phyloP scores from a whole-genome alignment of 2,329 filamentous ascomycete genomes.

The Penicillium oxalicum region DNA sequence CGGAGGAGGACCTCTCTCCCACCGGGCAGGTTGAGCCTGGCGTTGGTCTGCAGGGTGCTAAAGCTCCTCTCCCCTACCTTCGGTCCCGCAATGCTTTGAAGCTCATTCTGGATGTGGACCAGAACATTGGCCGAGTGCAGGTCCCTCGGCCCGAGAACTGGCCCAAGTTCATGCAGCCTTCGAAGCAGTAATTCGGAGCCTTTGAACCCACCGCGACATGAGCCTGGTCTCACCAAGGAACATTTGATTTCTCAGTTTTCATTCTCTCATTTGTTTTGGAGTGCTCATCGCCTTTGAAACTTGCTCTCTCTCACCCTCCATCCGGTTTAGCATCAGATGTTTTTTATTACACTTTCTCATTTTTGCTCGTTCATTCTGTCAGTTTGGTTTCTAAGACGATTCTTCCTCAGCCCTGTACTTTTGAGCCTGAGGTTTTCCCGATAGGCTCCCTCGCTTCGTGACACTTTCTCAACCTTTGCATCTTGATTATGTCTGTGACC shows the following conservation, averaged over 20 bases:
- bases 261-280: no score
- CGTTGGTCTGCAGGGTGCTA: conserved; percentile 58
- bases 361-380: background rate
- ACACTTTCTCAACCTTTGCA: background rate
- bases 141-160: conserved; percentile 43
- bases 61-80: conserved; percentile 58
- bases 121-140: conserved; percentile 77
- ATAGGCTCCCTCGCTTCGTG: conserved; percentile 4
- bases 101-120: conserved; percentile 88
- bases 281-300: no score
- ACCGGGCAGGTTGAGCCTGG: conserved; percentile 59
- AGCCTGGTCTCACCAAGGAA: no score
- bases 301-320: conserved; percentile 11
- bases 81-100: conserved; percentile 86
- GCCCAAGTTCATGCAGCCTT: conserved; percentile 31
- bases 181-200: conserved; percentile 22
- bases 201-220: no score
- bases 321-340: conserved; percentile 20
- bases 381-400: background rate
- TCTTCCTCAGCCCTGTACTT: background rate
- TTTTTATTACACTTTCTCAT: background rate
- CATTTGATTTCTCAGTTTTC: no score
- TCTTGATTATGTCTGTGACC: background rate
- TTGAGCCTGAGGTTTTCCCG: no score
- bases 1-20: conserved; percentile 48